Percentiles rank a stretch among this genome's conserved stretches.
These are phyloP conservation scores for Diplotaxis tenuifolia DNA, from an alignment of 345 rosid species.

Conservation along the genomic window DNA sequence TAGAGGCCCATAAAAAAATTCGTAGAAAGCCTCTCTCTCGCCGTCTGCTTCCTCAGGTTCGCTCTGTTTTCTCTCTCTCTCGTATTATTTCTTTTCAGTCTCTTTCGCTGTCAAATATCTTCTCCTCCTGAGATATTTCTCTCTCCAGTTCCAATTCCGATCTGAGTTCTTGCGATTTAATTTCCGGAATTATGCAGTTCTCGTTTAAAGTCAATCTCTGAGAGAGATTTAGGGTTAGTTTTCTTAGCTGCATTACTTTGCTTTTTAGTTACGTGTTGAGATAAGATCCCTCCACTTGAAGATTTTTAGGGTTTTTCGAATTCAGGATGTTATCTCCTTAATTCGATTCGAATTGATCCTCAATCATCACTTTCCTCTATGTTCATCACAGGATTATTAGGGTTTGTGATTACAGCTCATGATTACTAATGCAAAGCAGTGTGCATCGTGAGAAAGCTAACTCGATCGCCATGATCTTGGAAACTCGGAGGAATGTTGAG, in stretches of 20 bases:
- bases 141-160: conserved; percentile 12
- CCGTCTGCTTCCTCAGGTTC: background rate
- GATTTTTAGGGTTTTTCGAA: conserved; percentile 45
- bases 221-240: conserved; percentile 29
- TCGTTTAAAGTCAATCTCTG: background rate
- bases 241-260: conserved; percentile 10
- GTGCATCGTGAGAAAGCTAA: conserved; percentile 32
- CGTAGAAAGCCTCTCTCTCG: conserved; percentile 1
- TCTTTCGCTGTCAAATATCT: conserved; percentile 18
- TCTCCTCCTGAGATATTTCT: conserved; percentile 15
- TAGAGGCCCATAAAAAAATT: conserved; percentile 28
- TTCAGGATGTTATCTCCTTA: conserved; percentile 25
- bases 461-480: conserved; percentile 45
- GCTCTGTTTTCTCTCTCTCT: background rate
- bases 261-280: conserved; percentile 11
- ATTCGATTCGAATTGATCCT: conserved; percentile 13
- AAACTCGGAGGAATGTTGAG: conserved; percentile 63
- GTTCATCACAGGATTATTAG: background rate
- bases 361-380: background rate
- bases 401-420: background rate
- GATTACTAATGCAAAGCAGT: conserved; percentile 31
- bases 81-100: background rate
- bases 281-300: conserved; percentile 26
- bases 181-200: background rate
- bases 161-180: conserved; percentile 3